Base-by-base conservation (phyloP, 441 rosid species). In the Daphne laureola region DNA sequence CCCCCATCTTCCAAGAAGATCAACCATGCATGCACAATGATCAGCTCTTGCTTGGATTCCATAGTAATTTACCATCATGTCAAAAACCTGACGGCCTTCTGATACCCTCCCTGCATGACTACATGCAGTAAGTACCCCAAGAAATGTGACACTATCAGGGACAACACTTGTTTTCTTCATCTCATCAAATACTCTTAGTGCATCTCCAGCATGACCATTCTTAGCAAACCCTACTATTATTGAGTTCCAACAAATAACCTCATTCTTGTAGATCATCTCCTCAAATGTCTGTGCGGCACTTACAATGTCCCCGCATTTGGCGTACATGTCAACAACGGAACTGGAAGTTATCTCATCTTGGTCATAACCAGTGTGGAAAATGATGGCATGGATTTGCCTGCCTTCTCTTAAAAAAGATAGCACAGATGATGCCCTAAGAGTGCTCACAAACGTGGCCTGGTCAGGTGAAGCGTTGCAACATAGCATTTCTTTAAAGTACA, bases 1-100 rank as follows among this genome's bases (percentile, higher is more conserved):
- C 8, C 96, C 96, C 84, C 93, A 88, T 57, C 95, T 78, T 15
- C 96, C 96, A 43, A 87, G 78, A 78, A 91, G 92, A 86, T 91
- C 98, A 62, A 87, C 84, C 79, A 87, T 76, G 72, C 96, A 87
- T 53, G 96, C 92, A 66, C 74, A 80, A 31, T 87, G 98, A 69
- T 82, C 96, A 23, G 73, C 81, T 64, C 89, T 81, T 4, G 93
- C 84, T 58, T 66, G 72, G 66, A 85, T 82, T 51, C 76, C 67
- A 36, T 76, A 79, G 62, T 56, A 70, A 62, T 67, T 67, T 56
- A 75, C 70, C 96, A 91, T 87, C 53, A 66, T 68, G 38, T 85
- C 73, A 65, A 78, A 91, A 40, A 83, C 75, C 60, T 54, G 61
- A 31, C 76, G 78, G 23, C 96, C 98, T 61, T 82, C 81, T 6